These are phyloP conservation scores for Podospora tetraspora DNA, from an alignment of 495 filamentous ascomycete genomes.

Conservation along the genomic window DNA sequence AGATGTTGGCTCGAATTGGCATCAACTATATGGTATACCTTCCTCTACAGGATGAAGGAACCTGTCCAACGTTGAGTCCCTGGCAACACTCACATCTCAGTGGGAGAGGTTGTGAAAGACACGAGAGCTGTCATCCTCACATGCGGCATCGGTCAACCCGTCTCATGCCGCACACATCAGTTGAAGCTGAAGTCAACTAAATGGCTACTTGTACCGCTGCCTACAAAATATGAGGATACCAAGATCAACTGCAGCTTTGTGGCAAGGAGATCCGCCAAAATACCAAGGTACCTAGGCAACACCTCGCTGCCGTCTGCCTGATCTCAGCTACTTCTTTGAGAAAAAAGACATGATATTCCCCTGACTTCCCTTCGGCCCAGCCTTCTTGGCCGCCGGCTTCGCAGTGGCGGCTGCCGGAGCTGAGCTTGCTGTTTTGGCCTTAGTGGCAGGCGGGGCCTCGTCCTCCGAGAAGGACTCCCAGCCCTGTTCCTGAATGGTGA, in stretches of 20 bases:
- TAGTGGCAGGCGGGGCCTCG: conserved; percentile 50
- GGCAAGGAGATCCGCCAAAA: not conserved
- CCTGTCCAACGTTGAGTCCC: not conserved
- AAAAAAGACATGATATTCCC: conserved; percentile 96
- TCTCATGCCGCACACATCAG: too few species aligned
- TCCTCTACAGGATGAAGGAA: not conserved
- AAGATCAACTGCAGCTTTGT: not conserved
- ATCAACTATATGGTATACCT: not conserved
- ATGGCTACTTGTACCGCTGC: not conserved
- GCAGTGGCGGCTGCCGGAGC: conserved; percentile 22
- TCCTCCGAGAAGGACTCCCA: conserved; percentile 99
- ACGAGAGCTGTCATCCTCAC: not conserved
- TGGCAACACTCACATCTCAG: not conserved
- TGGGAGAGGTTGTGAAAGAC: not conserved
- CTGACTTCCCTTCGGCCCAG: conserved; percentile 57
- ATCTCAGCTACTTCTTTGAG: conserved; percentile 58
- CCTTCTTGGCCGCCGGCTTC: conserved; percentile 51
- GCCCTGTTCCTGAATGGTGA: conserved; percentile 77
- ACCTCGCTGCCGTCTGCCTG: not conserved
- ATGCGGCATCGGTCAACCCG: not conserved
- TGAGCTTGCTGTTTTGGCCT: conserved; percentile 41
- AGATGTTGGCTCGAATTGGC: not conserved
- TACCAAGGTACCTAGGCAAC: not conserved
- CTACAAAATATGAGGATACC: not conserved
- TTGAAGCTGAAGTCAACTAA: too few species aligned